Base-by-base conservation (phyloP, 768 basidiomycete genomes). In the Peribolospora baueri region DNA sequence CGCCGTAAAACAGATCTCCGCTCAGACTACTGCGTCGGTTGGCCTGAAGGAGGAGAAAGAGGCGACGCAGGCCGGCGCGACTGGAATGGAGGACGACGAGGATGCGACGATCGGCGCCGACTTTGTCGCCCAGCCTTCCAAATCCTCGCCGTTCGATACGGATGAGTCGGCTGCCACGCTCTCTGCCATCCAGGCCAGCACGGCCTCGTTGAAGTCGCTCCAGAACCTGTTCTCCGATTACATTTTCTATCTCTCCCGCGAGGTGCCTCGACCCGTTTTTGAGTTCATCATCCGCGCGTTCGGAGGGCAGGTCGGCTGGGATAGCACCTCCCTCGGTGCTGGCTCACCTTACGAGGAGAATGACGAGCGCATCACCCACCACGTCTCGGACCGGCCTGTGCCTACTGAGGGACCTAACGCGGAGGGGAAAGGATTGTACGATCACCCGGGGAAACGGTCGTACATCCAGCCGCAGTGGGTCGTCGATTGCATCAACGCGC, bases 391-490 rank as follows among this genome's bases (percentile, higher is more conserved):
- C 66, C 75, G 93, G 48, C 91, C 93, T 2, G 59, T 76, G 42
- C 63, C 66, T 8, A 58, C 61, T 2, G 61, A 64, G n/a, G 52
- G 62, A 25, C 68, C 5, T 61, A 47, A 36, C 43, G 64, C 58
- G 56, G 38, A 37, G 37, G 54, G 54, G 54, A 60, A 49, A 38
- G 54, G 51, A 40, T 39, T 40, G 68, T 74, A 8, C 70, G 70
- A 58, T 70, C 67, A 58, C 59, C 60, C 60, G 5, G 68, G 73
- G 48, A 76, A 76, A 65, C 75, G 87, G 63, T 86, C 84, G 64
- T 85, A 82, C 66, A 75, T 97, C 13, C 93, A 97, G 67, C 93
- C 93, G 8, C 91, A 97, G 67, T 97, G 93, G 93, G 75, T 93
- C 41, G 84, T 86, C 42, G 93, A 98, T 66, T 93, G 84, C 66